Base-by-base conservation (phyloP, 169 alveolate genomes). In the Plasmodium reichenowi region DNA sequence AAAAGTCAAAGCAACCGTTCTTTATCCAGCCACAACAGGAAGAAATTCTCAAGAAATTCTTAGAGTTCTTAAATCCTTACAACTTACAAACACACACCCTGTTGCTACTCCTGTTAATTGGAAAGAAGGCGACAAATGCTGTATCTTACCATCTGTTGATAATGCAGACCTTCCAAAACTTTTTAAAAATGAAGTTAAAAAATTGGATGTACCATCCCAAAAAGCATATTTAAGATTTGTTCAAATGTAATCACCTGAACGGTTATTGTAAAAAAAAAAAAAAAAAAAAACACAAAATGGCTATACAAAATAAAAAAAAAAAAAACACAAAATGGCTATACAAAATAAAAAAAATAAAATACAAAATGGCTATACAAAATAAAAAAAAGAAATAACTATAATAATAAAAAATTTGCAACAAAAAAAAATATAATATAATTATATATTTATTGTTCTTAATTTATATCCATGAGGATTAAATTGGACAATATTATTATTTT, bases 21-120 rank as follows among this genome's bases (percentile, higher is more conserved):
- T 93, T 8, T 95, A 95, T 88, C 97, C 97, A 4, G 97, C 96
- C 2, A 92, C 96, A 22, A 93, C 94, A 2, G 97, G 97, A n/a
- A 26, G 97, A 50, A 91, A 88, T 87, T 92, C 93, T 63, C 72
- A 68, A n/a, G 97, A 95, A 52, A 72, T 95, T 72, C 87, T 94
- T 20, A 59, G 97, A 17, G 96, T 92, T 15, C 83, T 94, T 32
- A 95, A 94, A 76, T 91, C 95, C 7, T 87, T 94, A 38, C 95
- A 93, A 93, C 85, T 93, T 29, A 72, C 94, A 0, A 87, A 12
- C 20, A 66, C 89, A 58, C 62, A 73, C 24, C 93, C 91, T 56
- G 94, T 94, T n/a, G 94, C 96, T 10, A 93, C 95, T 10, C 95
- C 95, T 3, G 95, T 70, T 60, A 93, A 89, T 17, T 93, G 95